A percentile compares a stretch with the other conserved stretches of the same genome.
Conservation (phyloP, 139 green algal genomes). For the Chlorella sorokiniana region DNA sequence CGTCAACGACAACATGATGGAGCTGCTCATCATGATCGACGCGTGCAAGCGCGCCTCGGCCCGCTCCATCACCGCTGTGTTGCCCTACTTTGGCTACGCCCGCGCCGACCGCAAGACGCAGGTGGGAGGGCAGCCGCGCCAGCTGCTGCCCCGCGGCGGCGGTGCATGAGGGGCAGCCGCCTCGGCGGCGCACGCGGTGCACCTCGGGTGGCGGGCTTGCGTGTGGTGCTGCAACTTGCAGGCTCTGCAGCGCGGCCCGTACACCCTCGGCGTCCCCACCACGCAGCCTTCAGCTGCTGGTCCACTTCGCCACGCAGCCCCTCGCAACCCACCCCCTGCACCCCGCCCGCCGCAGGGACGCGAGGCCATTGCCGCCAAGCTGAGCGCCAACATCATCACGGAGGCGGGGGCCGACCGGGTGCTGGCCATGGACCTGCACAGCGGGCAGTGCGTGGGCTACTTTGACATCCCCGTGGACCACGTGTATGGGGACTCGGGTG, state of each 20-base stretch:
- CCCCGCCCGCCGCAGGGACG: conserved; percentile 60
- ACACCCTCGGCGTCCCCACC: no score
- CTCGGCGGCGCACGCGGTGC: no score
- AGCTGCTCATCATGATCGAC: conserved; percentile 97
- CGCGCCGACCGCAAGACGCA: conserved; percentile 95
- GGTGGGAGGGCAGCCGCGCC: conserved; percentile 14
- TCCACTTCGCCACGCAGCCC: neutral
- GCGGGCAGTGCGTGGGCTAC: conserved; percentile 95
- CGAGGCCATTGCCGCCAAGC: conserved; percentile 98
- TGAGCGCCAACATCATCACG: conserved; percentile 98
- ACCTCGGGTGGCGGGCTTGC: no score
- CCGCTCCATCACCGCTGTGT: conserved; percentile 95
- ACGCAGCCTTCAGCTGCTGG: neutral
- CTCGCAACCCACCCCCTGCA: neutral
- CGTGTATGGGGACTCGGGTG: conserved; percentile 77
- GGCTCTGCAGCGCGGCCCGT: no score
- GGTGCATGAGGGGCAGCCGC: no score
- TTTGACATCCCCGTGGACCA: conserved; percentile 99
- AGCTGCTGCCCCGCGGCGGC: no score
- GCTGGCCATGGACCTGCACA: conserved; percentile 96
- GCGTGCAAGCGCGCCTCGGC: conserved; percentile 92
- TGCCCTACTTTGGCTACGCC: conserved; percentile 90
- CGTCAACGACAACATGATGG: conserved; percentile 98
- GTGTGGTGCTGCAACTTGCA: no score
- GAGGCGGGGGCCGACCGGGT: conserved; percentile 93